Evolutionary conservation across 2,329 filamentous ascomycete species (phyloP).

Genomic region (Capronia americana): DNA sequence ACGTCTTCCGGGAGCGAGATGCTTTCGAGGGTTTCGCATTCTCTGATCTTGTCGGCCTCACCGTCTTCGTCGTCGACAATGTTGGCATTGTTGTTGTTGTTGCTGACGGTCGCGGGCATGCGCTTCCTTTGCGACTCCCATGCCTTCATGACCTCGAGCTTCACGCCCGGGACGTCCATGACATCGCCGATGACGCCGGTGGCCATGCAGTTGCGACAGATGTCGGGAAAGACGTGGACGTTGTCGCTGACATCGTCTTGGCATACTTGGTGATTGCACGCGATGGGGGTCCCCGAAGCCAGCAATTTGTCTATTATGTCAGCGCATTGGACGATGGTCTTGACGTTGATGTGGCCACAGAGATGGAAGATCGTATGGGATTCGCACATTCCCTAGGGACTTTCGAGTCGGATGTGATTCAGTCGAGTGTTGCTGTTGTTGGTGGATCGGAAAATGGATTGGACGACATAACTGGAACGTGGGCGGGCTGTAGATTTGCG

Average conservation of each 20-base stretch:
- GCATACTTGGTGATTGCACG: constrained; percentile 22
- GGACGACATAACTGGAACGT: neutral
- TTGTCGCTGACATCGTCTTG: constrained; percentile 21
- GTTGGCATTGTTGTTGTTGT: neutral
- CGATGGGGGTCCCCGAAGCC: constrained; percentile 5
- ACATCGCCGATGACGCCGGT: constrained; percentile 27
- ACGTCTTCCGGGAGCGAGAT: constrained; percentile 1
- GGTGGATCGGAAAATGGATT: neutral
- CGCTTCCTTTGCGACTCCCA: constrained; percentile 20
- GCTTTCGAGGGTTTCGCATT: constrained; percentile 10
- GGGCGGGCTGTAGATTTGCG: neutral
- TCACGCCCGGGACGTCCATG: constrained; percentile 30
- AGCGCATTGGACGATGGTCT: constrained; percentile 33
- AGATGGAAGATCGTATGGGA: constrained; percentile 32
- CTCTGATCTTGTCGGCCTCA: constrained; percentile 1
- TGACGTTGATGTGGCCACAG: constrained; percentile 36
- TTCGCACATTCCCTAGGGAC: constrained; percentile 32
- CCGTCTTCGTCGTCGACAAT: neutral
- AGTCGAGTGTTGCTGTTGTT: neutral
- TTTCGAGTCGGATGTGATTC: neutral
- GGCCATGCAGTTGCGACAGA: constrained; percentile 28
- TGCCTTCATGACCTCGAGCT: constrained; percentile 25
- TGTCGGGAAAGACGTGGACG: constrained; percentile 31
- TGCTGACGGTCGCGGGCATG: too few relatives aligned
- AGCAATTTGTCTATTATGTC: constrained; percentile 31